A percentile compares a stretch with the other conserved stretches of the same genome.
phyloP scores from a whole-genome alignment of 257 asterid species.

The Jasminum sambac region DNA sequence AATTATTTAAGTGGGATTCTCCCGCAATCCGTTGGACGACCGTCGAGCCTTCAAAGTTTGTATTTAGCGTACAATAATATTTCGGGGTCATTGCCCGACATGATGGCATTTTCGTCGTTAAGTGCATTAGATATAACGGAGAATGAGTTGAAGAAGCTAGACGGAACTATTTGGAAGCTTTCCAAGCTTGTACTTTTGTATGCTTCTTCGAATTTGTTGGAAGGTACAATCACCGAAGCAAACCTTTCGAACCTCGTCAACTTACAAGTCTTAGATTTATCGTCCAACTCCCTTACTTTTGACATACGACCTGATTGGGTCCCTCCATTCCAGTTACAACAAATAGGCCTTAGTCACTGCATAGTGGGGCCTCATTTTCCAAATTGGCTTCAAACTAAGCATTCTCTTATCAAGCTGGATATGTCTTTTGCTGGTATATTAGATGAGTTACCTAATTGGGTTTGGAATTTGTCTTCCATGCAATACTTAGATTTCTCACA shows the following conservation, averaged over 20 bases:
- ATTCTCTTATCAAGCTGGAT: no score
- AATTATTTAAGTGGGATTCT: conserved; percentile 7
- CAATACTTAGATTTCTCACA: no score
- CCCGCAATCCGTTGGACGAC: not conserved
- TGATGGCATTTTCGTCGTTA: conserved; percentile 4
- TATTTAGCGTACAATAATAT: conserved; percentile 6
- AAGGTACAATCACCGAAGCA: conserved; percentile 26
- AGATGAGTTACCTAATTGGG: no score
- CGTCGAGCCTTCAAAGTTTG: no score
- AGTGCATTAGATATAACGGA: not conserved
- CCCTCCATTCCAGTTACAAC: no score
- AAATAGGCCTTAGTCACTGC: no score
- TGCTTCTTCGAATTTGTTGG: conserved; percentile 22
- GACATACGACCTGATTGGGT: not conserved
- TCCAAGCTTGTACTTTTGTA: conserved; percentile 7
- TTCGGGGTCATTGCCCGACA: not conserved
- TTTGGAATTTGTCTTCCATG: no score
- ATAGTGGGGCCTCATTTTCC: no score
- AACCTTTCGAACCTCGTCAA: conserved; percentile 23
- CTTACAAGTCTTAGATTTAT: conserved; percentile 4
- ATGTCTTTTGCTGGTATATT: no score
- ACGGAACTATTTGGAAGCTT: not conserved
- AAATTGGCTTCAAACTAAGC: no score
- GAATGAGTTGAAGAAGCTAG: not conserved
- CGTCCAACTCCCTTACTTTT: conserved; percentile 21